These are phyloP conservation scores for Trichoderma pleuroti DNA, from an alignment of 2,329 filamentous ascomycete genomes.

Conservation along the genomic window DNA sequence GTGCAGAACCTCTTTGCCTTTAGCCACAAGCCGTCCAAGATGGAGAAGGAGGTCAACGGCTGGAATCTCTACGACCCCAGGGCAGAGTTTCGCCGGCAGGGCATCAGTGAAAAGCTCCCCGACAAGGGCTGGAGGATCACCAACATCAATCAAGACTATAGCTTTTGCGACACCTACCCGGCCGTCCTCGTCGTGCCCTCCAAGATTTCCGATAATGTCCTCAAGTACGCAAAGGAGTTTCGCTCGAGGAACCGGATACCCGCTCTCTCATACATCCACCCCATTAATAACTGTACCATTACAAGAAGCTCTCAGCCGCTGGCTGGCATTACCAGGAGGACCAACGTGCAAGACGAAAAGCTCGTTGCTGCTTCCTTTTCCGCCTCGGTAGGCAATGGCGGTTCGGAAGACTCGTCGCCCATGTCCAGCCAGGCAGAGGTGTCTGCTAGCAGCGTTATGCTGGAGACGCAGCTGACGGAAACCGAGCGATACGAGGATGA, in stretches of 20 bases:
- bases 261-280: slow-evolving; percentile 88
- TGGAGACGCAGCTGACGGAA: slow-evolving; percentile 54
- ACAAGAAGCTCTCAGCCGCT: slow-evolving; percentile 91
- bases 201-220: slow-evolving; percentile 90
- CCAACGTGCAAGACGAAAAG: slow-evolving; percentile 93
- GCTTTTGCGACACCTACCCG: slow-evolving; percentile 91
- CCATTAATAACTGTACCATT: slow-evolving; percentile 94
- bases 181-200: slow-evolving; percentile 78
- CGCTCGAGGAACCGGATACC: slow-evolving; percentile 87
- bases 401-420: slow-evolving; percentile 35
- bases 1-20: slow-evolving; percentile 93
- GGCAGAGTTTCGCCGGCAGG: slow-evolving; percentile 82
- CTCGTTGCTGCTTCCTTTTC: slow-evolving; percentile 87
- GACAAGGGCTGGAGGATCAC: slow-evolving; percentile 86
- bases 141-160: slow-evolving; percentile 83
- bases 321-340: slow-evolving; percentile 79
- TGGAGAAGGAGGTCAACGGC: slow-evolving; percentile 71
- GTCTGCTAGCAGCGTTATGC: slow-evolving; percentile 28
- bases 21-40: slow-evolving; percentile 69
- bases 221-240: slow-evolving; percentile 89
- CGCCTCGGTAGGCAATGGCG: slow-evolving; percentile 29
- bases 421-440: slow-evolving; percentile 51
- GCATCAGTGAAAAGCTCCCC: slow-evolving; percentile 75
- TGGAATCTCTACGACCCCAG: slow-evolving; percentile 83
- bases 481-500: slow-evolving; percentile 68